phyloP scores from a whole-genome alignment of 768 basidiomycete genomes.

The Hirschioporus abietinus region DNA sequence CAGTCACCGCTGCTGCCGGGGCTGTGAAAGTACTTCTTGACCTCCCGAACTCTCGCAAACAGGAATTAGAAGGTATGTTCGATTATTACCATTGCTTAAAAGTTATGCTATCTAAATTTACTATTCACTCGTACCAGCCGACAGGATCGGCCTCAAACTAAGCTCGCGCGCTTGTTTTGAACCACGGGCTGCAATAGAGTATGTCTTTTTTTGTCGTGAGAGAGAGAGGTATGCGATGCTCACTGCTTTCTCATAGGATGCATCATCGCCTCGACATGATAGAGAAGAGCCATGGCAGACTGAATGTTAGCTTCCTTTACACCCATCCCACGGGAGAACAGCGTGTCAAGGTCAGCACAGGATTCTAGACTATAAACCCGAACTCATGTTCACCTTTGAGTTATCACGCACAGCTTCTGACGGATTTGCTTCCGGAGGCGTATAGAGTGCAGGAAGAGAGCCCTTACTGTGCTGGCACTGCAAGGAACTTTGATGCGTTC shows the following conservation, averaged over 20 bases:
- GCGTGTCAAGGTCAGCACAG: conserved; percentile 58
- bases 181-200: conserved; percentile 72
- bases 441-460: conserved; percentile 50
- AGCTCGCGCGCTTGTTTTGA: conserved; percentile 85
- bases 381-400: background rate
- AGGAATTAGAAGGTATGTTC: conserved; percentile 70
- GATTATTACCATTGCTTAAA: background rate
- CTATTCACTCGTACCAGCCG: conserved; percentile 44
- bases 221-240: background rate
- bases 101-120: background rate
- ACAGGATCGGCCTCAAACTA: conserved; percentile 76
- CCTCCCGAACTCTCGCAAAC: conserved; percentile 77
- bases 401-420: conserved; percentile 35
- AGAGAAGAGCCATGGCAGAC: conserved; percentile 22
- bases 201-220: conserved; percentile 17
- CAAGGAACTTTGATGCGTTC: background rate
- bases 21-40: conserved; percentile 50
- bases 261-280: background rate
- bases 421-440: conserved; percentile 52
- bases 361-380: background rate
- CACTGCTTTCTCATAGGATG: background rate
- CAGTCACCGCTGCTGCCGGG: conserved; percentile 44
- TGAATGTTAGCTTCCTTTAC: conserved; percentile 53
- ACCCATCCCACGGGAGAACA: conserved; percentile 78
- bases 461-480: conserved; percentile 41